Evolutionary conservation across 129 eudicot genomes (phyloP), one percentile per base, ranked within the genome.

Genomic region (Smallanthus sonchifolius): DNA sequence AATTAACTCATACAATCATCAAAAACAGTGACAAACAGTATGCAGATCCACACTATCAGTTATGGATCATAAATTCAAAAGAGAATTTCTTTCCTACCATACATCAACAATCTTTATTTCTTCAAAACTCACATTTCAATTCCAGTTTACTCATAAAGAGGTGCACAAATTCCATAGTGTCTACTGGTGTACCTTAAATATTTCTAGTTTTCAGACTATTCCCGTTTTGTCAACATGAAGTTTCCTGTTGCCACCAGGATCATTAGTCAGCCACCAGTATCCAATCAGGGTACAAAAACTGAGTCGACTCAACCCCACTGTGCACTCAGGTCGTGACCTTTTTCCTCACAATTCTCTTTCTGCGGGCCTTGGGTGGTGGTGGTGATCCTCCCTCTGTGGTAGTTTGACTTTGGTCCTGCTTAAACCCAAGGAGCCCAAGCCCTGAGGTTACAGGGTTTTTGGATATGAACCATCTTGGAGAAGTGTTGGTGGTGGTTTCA

Each of bases 381-480:
- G 67, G 75, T 16, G 83, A 82, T 72, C 83, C 90, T 32, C 87
- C 90, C 17, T 78, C 88, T 10, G 80, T 49, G n/a, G 61, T 69
- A 16, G 88, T 57, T 52, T 79, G 83, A 43, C 81, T 73, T 38
- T 91, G 86, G 45, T 85, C 92, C 76, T 86, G 92, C 76, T 80
- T 91, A 52, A 91, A 76, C 55, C 98, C 98, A 1, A 90, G 88
- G 68, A 94, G 86, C 11, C 97, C 98, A 0, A 93, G 96, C 72
- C 96, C 97, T 16, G 98, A 90, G 32, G 90, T 86, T 73, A 90
- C 81, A 7, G 95, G 57, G 42, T 90, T 85, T 77, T 94, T 94
- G 71, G 98, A 91, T 66, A 90, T 84, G 81, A 90, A 90, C 98
- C 98, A 86, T 44, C 83, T 88, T 15, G 98, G 77, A 75, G 90